A percentile compares a stretch with the other conserved stretches of the same genome.
phyloP scores from a whole-genome alignment of 768 basidiomycete genomes.

The Rhodotorula kratochvilovae region DNA sequence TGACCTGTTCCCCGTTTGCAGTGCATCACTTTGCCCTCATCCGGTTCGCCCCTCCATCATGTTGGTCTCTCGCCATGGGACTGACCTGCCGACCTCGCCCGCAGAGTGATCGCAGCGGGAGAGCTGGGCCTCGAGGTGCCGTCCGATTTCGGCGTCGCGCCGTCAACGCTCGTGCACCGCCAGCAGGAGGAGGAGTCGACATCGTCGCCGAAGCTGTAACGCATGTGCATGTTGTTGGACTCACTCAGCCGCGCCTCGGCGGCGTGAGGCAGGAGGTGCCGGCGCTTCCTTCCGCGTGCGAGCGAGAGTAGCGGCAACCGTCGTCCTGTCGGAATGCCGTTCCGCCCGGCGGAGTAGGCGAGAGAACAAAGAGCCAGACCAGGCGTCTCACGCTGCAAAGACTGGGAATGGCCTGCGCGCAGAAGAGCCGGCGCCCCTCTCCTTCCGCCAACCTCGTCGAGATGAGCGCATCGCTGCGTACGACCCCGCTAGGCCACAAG shows the following conservation, averaged over 20 bases:
- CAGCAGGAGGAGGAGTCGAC: neutral
- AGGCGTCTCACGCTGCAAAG: too few relatives aligned
- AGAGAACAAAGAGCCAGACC: too few relatives aligned
- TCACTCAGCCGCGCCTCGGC: too few relatives aligned
- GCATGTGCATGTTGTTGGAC: neutral
- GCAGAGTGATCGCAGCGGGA: conserved; percentile 30
- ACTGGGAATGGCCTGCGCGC: too few relatives aligned
- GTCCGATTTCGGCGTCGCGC: conserved; percentile 41
- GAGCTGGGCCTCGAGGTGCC: conserved; percentile 30
- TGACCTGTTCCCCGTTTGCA: neutral
- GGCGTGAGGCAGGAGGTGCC: too few relatives aligned
- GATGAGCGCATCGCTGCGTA: neutral
- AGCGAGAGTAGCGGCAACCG: too few relatives aligned
- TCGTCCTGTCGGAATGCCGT: too few relatives aligned
- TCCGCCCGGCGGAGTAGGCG: too few relatives aligned
- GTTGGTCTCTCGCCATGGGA: neutral
- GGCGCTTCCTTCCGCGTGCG: too few relatives aligned
- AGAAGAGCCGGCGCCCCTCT: too few relatives aligned
- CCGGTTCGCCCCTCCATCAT: neutral
- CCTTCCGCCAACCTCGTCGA: neutral
- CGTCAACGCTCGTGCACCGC: conserved; percentile 33
- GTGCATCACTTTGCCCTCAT: conserved; percentile 33
- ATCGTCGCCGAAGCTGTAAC: conserved; percentile 18
- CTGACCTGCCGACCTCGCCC: neutral
- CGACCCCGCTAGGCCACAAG: neutral